Evolutionary conservation across 2,329 filamentous ascomycete genomes (phyloP).

Genomic region (Microsporum ferrugineum): DNA sequence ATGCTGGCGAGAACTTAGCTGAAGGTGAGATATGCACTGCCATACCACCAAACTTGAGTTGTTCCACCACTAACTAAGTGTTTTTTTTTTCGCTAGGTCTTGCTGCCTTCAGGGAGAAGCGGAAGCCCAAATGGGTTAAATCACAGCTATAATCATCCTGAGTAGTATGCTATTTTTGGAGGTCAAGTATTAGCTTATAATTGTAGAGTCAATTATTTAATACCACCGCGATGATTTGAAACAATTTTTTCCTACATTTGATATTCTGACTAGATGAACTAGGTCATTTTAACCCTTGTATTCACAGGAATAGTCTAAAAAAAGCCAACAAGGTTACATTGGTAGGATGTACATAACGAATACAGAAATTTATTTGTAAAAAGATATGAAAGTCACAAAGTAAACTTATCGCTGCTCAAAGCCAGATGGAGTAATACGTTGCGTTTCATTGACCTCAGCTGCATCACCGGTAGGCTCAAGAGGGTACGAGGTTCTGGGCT

Average conservation of each 20-base stretch:
- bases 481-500: slow-evolving; percentile 71
- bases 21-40: slow-evolving; percentile 55
- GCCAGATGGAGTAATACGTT: slow-evolving; percentile 38
- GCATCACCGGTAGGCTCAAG: slow-evolving; percentile 51
- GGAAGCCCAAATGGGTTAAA: slow-evolving; percentile 68
- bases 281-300: background rate
- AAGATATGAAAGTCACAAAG: slow-evolving; percentile 2
- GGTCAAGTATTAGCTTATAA: background rate
- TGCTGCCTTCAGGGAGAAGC: slow-evolving; percentile 84
- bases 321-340: background rate
- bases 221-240: too few relatives aligned
- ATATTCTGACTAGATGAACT: background rate
- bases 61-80: background rate
- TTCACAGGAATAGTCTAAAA: background rate
- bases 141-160: slow-evolving; percentile 46
- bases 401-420: slow-evolving; percentile 48
- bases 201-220: too few relatives aligned
- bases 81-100: slow-evolving; percentile 36
- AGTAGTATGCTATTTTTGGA: background rate
- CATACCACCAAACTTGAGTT: background rate
- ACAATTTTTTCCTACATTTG: background rate
- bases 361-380: slow-evolving; percentile 1
- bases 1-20: slow-evolving; percentile 71
- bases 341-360: background rate
- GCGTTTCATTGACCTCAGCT: slow-evolving; percentile 48